Evolutionary conservation across 1,139 yeast species (phyloP).

Genomic region (Zygoascus meyerae): DNA sequence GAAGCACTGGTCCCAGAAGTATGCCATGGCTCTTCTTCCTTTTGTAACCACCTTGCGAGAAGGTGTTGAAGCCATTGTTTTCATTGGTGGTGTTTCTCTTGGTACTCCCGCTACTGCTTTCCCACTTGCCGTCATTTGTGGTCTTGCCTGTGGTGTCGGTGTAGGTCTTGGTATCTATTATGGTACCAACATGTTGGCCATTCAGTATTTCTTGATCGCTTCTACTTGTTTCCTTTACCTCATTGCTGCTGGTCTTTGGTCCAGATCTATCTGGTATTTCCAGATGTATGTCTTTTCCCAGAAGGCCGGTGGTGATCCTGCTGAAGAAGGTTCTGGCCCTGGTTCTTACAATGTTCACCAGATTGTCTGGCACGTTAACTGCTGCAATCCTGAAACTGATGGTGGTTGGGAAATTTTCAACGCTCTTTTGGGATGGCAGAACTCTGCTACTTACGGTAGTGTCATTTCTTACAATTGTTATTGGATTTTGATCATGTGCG

Average conservation of each 20-base stretch:
- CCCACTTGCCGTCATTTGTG: conserved; percentile 76
- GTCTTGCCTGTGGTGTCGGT: conserved; percentile 58
- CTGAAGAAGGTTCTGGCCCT: conserved; percentile 90
- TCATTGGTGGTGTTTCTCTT: conserved; percentile 83
- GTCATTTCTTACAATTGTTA: conserved; percentile 70
- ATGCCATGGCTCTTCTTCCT: conserved; percentile 73
- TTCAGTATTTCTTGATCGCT: conserved; percentile 72
- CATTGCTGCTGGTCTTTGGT: conserved; percentile 85
- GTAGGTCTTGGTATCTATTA: conserved; percentile 67
- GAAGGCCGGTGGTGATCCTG: conserved; percentile 79
- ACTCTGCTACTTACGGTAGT: conserved; percentile 91
- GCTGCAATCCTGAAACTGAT: conserved; percentile 87
- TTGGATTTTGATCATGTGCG: conserved; percentile 61
- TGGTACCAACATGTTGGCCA: conserved; percentile 71
- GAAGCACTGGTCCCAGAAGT: conserved; percentile 44
- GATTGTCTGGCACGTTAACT: conserved; percentile 93
- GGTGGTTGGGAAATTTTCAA: conserved; percentile 93
- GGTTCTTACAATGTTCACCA: conserved; percentile 82
- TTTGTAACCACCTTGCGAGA: conserved; percentile 78
- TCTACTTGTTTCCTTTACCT: conserved; percentile 85
- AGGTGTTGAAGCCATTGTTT: conserved; percentile 84
- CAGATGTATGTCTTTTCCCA: conserved; percentile 62
- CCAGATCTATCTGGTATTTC: conserved; percentile 87
- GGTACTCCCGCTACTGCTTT: conserved; percentile 70
- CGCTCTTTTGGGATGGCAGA: conserved; percentile 94